Conservation (phyloP, 164 flowering plant species). For the Vitis rotundifolia region DNA sequence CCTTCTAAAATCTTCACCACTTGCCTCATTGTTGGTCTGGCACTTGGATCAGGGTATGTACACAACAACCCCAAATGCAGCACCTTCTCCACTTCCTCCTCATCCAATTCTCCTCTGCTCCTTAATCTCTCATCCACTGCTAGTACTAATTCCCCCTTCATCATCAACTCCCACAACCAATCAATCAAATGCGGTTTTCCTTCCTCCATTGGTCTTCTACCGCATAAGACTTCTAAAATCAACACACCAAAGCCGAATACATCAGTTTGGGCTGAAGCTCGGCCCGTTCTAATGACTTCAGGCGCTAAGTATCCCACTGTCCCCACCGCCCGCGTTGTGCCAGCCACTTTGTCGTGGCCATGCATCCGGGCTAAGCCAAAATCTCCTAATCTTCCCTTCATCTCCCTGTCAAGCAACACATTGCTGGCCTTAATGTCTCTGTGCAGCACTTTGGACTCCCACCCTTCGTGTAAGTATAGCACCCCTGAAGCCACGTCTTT, state of each 20-base stretch:
- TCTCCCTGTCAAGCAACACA: constrained; percentile 60
- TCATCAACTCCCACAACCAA: constrained; percentile 44
- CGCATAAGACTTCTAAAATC: constrained; percentile 60
- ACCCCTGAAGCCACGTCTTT: constrained; percentile 63
- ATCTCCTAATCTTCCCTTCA: constrained; percentile 70
- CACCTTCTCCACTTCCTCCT: constrained; percentile 49
- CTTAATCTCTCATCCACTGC: constrained; percentile 43
- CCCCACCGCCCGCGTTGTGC: constrained; percentile 60
- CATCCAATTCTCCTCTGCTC: constrained; percentile 29
- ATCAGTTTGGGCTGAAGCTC: constrained; percentile 57
- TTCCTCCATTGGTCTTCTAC: constrained; percentile 59
- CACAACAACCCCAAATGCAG: constrained; percentile 62
- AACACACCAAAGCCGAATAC: constrained; percentile 62
- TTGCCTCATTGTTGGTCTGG: constrained; percentile 64
- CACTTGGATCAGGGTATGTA: constrained; percentile 42
- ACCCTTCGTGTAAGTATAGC: constrained; percentile 63
- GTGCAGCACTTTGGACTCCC: constrained; percentile 65
- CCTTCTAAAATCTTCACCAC: constrained; percentile 60
- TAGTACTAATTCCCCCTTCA: constrained; percentile 24
- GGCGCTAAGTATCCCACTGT: constrained; percentile 75
- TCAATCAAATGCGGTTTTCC: constrained; percentile 52
- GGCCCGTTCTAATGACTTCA: constrained; percentile 50
- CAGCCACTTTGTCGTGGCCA: constrained; percentile 39
- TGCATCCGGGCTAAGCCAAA: constrained; percentile 73
- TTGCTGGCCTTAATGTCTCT: constrained; percentile 80